Percentiles rank a stretch among this genome's conserved stretches.
phyloP scores from a whole-genome alignment of 306 rosid genomes.

The Echinosophora koreensis region DNA sequence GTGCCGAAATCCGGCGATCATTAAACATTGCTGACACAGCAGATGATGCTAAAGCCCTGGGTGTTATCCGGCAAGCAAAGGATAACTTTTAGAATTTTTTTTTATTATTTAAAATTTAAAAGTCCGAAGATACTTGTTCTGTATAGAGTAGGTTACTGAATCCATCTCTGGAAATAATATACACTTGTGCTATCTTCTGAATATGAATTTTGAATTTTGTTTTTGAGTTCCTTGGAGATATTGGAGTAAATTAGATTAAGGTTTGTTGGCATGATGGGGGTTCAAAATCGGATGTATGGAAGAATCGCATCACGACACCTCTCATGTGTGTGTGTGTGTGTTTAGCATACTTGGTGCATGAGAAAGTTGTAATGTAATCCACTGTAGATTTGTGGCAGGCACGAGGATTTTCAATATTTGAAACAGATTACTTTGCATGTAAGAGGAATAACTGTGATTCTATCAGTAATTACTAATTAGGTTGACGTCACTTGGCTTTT shows the following conservation, averaged over 20 bases:
- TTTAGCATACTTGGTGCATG: too few species aligned
- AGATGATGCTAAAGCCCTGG: constrained; percentile 78
- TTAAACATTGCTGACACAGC: constrained; percentile 66
- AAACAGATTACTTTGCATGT: too few species aligned
- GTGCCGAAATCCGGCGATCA: constrained; percentile 62
- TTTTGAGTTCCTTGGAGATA: constrained; percentile 31
- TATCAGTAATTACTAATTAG: too few species aligned
- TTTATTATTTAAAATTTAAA: not conserved
- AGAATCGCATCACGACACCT: too few species aligned
- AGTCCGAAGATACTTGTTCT: constrained; percentile 32
- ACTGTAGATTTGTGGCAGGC: too few species aligned
- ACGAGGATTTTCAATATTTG: too few species aligned
- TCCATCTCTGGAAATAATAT: constrained; percentile 34
- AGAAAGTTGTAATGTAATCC: too few species aligned
- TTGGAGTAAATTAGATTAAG: not conserved
- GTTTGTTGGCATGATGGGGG: too few species aligned
- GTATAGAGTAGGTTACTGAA: constrained; percentile 48
- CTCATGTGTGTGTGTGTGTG: too few species aligned
- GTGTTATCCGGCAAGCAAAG: constrained; percentile 77
- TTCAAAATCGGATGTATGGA: too few species aligned
- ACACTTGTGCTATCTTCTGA: constrained; percentile 21
- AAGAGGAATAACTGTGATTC: too few species aligned
- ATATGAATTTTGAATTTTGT: constrained; percentile 35
- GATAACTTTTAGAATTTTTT: constrained; percentile 63
- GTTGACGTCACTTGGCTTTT: too few species aligned